Evolutionary conservation across 371 early-diverging fungal genomes (phyloP).

Genomic region (Mucor mucedo): DNA sequence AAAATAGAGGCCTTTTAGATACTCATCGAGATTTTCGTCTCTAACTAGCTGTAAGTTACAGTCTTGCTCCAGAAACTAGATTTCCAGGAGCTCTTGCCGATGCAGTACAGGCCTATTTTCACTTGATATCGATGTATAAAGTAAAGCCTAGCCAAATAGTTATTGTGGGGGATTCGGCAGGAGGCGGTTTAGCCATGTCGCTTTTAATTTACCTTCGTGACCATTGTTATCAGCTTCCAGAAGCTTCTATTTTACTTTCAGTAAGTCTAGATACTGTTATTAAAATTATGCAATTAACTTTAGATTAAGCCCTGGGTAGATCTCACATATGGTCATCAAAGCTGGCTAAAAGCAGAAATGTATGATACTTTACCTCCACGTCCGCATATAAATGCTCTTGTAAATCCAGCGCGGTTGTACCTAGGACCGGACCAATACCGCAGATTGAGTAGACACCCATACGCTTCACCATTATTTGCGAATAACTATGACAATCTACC

Average conservation of each 20-base stretch:
- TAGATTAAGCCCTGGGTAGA: slow-evolving; percentile 27
- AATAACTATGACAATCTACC: slow-evolving; percentile 36
- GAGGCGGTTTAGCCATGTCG: slow-evolving; percentile 53
- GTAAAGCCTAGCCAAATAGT: slow-evolving; percentile 61
- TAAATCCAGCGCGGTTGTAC: slow-evolving; percentile 27
- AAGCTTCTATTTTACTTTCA: slow-evolving; percentile 21
- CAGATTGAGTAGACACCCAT: slow-evolving; percentile 13
- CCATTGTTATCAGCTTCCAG: slow-evolving; percentile 43
- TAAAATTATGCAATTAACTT: no score
- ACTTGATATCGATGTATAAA: slow-evolving; percentile 30
- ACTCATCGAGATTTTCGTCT: background rate
- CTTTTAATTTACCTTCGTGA: slow-evolving; percentile 47
- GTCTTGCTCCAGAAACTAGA: slow-evolving; percentile 44
- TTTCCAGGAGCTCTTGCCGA: slow-evolving; percentile 50
- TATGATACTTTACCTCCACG: slow-evolving; percentile 23
- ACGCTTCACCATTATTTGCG: slow-evolving; percentile 25
- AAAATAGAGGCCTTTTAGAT: background rate
- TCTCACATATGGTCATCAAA: slow-evolving; percentile 21
- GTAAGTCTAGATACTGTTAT: slow-evolving; percentile 8
- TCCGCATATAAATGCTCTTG: background rate
- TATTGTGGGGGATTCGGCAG: slow-evolving; percentile 78
- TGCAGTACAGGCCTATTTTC: slow-evolving; percentile 36
- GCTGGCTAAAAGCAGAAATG: slow-evolving; percentile 8
- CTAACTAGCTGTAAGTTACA: slow-evolving; percentile 44
- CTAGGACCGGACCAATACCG: slow-evolving; percentile 25